Percentiles rank a stretch among this genome's conserved stretches.
These are phyloP conservation scores for Bassia scoparia DNA, from an alignment of 148 eudicot species.

Conservation along the genomic window DNA sequence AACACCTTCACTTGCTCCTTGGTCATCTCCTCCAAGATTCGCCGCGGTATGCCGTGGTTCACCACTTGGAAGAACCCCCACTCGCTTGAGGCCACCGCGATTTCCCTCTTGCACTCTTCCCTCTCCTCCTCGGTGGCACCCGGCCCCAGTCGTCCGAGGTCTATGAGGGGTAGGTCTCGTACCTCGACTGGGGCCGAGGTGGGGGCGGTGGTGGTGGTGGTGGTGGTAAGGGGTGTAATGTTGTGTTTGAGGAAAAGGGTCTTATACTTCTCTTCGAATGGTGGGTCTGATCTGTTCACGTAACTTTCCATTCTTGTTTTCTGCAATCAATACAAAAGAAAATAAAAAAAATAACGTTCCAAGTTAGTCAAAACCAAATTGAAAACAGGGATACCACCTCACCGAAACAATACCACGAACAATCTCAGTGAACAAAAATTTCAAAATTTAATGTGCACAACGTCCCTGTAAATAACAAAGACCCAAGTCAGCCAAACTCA, in stretches of 20 bases:
- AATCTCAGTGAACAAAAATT: too few species aligned
- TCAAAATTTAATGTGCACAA: too few species aligned
- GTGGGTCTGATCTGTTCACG: constrained; percentile 44
- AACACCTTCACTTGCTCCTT: constrained; percentile 51
- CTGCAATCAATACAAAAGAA: neutral
- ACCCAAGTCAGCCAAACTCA: too few species aligned
- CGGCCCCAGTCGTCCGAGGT: constrained; percentile 37
- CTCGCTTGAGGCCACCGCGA: constrained; percentile 52
- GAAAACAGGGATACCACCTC: too few species aligned
- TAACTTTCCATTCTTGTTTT: constrained; percentile 16
- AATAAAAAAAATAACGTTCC: neutral
- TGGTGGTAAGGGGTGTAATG: neutral
- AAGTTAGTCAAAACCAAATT: too few species aligned
- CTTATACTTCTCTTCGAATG: constrained; percentile 52
- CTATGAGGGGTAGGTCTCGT: constrained; percentile 51
- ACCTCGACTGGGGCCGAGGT: constrained; percentile 26
- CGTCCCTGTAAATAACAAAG: too few species aligned
- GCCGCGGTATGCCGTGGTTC: constrained; percentile 58
- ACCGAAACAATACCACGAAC: too few species aligned
- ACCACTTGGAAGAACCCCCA: constrained; percentile 92
- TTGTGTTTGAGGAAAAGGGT: constrained; percentile 29
- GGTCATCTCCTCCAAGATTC: constrained; percentile 49
- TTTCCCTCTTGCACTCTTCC: constrained; percentile 51
- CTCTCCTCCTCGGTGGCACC: constrained; percentile 26
- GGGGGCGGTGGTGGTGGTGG: neutral